phyloP scores from a whole-genome alignment of 2,329 filamentous ascomycete species.

The Aspergillus viridinutans region DNA sequence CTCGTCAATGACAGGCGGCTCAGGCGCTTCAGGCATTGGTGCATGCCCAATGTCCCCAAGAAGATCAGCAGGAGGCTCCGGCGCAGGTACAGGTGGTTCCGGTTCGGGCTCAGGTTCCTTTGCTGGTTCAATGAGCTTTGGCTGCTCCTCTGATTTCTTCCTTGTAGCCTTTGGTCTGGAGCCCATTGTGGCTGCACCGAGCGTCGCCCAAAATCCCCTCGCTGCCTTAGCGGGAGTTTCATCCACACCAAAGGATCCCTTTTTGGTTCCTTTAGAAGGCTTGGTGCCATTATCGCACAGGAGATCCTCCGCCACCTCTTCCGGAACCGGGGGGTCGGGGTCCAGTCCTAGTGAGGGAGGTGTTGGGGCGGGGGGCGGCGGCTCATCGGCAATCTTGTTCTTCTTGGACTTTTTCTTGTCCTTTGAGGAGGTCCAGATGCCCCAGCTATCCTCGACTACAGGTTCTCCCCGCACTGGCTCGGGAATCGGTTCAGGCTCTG shows the following conservation, averaged over 20 bases:
- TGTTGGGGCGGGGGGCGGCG: conserved; percentile 46
- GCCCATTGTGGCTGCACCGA: conserved; percentile 35
- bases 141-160: conserved; percentile 46
- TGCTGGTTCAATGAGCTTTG: conserved; percentile 37
- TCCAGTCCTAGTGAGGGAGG: conserved; percentile 44
- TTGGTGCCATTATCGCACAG: conserved; percentile 39
- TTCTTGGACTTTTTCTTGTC: conserved; percentile 50
- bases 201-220: conserved; percentile 43
- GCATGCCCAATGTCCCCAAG: conserved; percentile 36
- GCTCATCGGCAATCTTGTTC: conserved; percentile 39
- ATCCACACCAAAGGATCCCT: conserved; percentile 30
- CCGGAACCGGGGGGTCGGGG: conserved; percentile 32
- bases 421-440: conserved; percentile 35
- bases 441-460: conserved; percentile 26
- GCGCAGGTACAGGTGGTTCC: conserved; percentile 12
- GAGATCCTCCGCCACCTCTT: conserved; percentile 31
- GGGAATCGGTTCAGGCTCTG: conserved; percentile 22
- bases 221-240: conserved; percentile 34
- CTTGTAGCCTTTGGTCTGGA: conserved; percentile 40
- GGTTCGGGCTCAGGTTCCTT: conserved; percentile 17
- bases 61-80: conserved; percentile 18
- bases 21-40: conserved; percentile 24
- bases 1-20: conserved; percentile 38
- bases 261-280: conserved; percentile 32
- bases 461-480: conserved; percentile 18